Evolutionary conservation across 2,329 filamentous ascomycete genomes (phyloP), one percentile per base, ranked within the genome.

Genomic region (Domatiomyces catenatus): DNA sequence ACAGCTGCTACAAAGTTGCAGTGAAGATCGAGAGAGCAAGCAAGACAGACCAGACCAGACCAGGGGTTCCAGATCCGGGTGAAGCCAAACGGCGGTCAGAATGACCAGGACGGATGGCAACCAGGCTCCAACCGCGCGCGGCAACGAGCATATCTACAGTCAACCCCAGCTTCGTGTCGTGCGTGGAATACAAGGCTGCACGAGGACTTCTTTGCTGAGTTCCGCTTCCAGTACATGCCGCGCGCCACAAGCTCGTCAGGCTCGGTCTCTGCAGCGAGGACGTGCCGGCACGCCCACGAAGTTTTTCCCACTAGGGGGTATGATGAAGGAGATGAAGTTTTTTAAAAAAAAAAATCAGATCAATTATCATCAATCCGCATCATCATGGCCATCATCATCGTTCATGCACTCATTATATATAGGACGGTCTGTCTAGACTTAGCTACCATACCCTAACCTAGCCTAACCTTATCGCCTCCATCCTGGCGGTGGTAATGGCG

Each of bases 181-280:
- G 22, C 32, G 18, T 42, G 32, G 15, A 24, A 5, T 56, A 53
- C 39, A 42, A 48, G 6, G 6, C 24, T 5, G 3, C 42, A 48
- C 22, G 52, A 57, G 42, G 47, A 48, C 17, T 52, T 51, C 18
- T 54, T 48, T 19, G 54, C 48, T 26, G 52, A 51, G 42, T 52
- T 54, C 24, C 36, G 42, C 22, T 51, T 57, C 42, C 50, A 54
- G 17, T 55, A 52, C 42, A 54, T 53, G 52, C 46, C 47, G 15
- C 47, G 15, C 44, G 47, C 15, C 46, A 47, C 19, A 56, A 54
- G 45, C 49, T 56, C 15, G 54, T 88, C 82, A 60, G 95, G 77
- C 66, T 98, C 88, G 66, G 87, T 93, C 64, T 94, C 84, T 2
- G 90, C 87, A n/a, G 96, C 87, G 3, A 88, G 88, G 58, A 95